Evolutionary conservation across 768 basidiomycete genomes (phyloP).

Genomic region (Rubroboletus pulcherrimus): DNA sequence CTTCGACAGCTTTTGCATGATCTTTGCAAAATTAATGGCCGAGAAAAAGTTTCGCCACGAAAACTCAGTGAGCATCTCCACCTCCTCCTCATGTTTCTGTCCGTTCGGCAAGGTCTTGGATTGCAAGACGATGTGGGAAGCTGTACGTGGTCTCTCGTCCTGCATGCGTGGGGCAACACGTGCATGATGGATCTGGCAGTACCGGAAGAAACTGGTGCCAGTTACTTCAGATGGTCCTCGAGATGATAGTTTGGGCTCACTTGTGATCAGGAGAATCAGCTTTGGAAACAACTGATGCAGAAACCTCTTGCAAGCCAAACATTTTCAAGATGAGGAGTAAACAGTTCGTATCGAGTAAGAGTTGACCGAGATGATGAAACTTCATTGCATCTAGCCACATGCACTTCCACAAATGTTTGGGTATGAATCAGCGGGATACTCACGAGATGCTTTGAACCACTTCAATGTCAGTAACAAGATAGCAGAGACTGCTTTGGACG

Average conservation of each 20-base stretch:
- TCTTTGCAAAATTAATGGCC: constrained; percentile 94
- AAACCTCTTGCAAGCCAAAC: constrained; percentile 95
- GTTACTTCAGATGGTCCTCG: constrained; percentile 5
- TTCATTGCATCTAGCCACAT: constrained; percentile 85
- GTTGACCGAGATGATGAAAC: constrained; percentile 96
- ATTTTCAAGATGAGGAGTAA: constrained; percentile 91
- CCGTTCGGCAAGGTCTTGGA: constrained; percentile 65
- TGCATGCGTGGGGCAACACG: constrained; percentile 56
- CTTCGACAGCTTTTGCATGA: constrained; percentile 97
- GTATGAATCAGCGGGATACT: constrained; percentile 31
- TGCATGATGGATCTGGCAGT: constrained; percentile 78
- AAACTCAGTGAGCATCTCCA: constrained; percentile 90
- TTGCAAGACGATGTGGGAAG: constrained; percentile 57
- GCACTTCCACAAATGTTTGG: not conserved
- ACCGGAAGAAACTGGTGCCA: constrained; percentile 84
- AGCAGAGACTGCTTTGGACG: constrained; percentile 94
- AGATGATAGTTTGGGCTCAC: constrained; percentile 37
- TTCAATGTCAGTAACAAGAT: constrained; percentile 87
- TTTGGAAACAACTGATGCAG: constrained; percentile 77
- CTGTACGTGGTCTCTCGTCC: constrained; percentile 59
- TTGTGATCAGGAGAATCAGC: constrained; percentile 86
- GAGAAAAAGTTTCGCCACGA: constrained; percentile 98
- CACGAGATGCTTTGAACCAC: constrained; percentile 99
- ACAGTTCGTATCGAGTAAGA: constrained; percentile 93
- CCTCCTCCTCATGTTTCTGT: constrained; percentile 75